Evolutionary conservation across 805 yeast genomes (phyloP).

Genomic region (Cyberlindnera meyerae): DNA sequence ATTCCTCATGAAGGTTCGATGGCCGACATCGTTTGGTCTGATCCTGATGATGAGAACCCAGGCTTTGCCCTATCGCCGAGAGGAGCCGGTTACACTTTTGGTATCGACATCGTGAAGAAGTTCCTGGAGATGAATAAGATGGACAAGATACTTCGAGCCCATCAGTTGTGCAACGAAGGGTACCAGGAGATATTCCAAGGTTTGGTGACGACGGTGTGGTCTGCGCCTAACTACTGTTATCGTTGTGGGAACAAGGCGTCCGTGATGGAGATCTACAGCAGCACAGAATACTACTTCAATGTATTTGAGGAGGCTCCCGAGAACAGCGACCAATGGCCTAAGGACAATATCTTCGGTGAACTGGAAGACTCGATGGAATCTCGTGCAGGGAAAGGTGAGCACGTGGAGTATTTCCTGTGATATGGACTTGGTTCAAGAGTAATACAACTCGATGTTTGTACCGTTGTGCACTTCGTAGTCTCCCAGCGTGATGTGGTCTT

Average conservation of each 20-base stretch:
- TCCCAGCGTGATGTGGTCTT: slow-evolving; percentile 87
- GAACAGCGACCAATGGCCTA: slow-evolving; percentile 48
- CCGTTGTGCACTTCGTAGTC: slow-evolving; percentile 95
- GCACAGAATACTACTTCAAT: slow-evolving; percentile 70
- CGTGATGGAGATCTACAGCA: slow-evolving; percentile 79
- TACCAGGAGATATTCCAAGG: slow-evolving; percentile 89
- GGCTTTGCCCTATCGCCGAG: slow-evolving; percentile 89
- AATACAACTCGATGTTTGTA: slow-evolving; percentile 79
- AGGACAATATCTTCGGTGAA: slow-evolving; percentile 23
- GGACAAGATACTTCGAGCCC: slow-evolving; percentile 86
- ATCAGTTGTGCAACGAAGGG: slow-evolving; percentile 95
- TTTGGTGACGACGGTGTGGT: slow-evolving; percentile 93
- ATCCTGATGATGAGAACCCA: slow-evolving; percentile 76
- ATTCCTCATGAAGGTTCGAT: slow-evolving; percentile 99
- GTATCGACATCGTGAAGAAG: slow-evolving; percentile 82
- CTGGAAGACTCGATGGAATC: not conserved
- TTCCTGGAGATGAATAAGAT: slow-evolving; percentile 74
- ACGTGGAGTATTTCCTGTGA: slow-evolving; percentile 49
- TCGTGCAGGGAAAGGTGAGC: slow-evolving; percentile 27
- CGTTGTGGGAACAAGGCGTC: slow-evolving; percentile 96
- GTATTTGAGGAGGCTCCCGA: slow-evolving; percentile 98
- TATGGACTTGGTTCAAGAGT: slow-evolving; percentile 35
- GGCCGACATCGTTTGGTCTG: slow-evolving; percentile 99
- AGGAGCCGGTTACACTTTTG: slow-evolving; percentile 98
- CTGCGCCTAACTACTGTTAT: slow-evolving; percentile 97